Evolutionary conservation across 1,284 basidiomycete genomes (phyloP).

Genomic region (Moniliella sp.): DNA sequence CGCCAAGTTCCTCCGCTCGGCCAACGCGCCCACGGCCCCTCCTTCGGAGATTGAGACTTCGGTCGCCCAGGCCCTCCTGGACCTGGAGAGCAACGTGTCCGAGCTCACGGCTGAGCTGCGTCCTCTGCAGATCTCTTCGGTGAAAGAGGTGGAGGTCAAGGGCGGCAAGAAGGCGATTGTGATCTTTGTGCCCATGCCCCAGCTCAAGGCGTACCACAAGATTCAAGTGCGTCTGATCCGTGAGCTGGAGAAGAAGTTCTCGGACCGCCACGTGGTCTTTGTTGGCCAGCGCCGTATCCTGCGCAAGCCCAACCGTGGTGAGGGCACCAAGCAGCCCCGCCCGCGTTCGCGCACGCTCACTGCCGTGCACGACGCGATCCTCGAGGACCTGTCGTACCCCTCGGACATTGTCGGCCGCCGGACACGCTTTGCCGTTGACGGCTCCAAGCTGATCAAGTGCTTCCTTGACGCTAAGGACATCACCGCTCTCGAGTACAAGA

Average conservation of each 20-base stretch:
- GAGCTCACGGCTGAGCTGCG: constrained; percentile 90
- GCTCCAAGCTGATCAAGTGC: constrained; percentile 12
- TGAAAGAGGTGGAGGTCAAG: constrained; percentile 96
- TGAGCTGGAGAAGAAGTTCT: constrained; percentile 99
- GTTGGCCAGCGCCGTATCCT: constrained; percentile 95
- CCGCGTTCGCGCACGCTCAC: constrained; percentile 92
- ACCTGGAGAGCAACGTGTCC: constrained; percentile 91
- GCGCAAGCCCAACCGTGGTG: constrained; percentile 84
- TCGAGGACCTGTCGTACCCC: constrained; percentile 96
- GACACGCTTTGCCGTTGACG: constrained; percentile 44
- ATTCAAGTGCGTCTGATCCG: constrained; percentile 85
- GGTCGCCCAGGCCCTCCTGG: constrained; percentile 86
- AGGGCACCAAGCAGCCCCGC: constrained; percentile 74
- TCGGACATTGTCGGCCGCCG: constrained; percentile 97
- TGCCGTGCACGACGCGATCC: constrained; percentile 85
- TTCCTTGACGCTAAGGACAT: constrained; percentile 64
- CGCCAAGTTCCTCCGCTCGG: no score
- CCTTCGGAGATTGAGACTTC: constrained; percentile 78
- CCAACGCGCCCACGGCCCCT: constrained; percentile 65
- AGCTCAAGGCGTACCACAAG: constrained; percentile 96
- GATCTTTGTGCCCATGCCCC: constrained; percentile 89
- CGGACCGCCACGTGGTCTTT: constrained; percentile 93
- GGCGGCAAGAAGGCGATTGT: constrained; percentile 94
- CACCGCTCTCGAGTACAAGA: constrained; percentile 97
- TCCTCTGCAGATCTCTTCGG: constrained; percentile 85